Percentiles rank a stretch among this genome's conserved stretches.
Evolutionary conservation across 257 asterid genomes (phyloP).

Genomic region (Knoxia roxburghii): DNA sequence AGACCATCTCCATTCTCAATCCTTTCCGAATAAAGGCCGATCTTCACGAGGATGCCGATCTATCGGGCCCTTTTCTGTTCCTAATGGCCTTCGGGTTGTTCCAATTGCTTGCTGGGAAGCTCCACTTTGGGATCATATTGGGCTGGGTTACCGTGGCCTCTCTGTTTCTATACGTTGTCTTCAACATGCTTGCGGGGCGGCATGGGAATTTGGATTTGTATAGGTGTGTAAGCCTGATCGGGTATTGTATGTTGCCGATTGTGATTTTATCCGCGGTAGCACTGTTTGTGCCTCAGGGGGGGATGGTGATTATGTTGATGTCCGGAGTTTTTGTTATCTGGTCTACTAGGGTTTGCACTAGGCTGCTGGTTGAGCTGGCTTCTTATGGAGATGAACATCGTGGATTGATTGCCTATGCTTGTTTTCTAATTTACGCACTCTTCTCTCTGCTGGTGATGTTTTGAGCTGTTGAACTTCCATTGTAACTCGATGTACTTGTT

Average conservation of each 20-base stretch:
- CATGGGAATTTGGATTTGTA: constrained; percentile 83
- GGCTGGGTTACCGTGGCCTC: constrained; percentile 89
- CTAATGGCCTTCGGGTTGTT: constrained; percentile 84
- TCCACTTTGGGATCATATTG: constrained; percentile 71
- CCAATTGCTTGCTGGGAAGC: constrained; percentile 84
- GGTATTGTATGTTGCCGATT: constrained; percentile 82
- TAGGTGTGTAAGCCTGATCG: constrained; percentile 79
- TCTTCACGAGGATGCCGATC: constrained; percentile 87
- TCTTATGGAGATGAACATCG: constrained; percentile 83
- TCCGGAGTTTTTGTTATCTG: constrained; percentile 67
- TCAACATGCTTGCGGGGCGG: constrained; percentile 83
- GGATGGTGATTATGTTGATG: constrained; percentile 58
- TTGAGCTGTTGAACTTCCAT: constrained; percentile 12
- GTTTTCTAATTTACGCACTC: constrained; percentile 78
- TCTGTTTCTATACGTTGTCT: constrained; percentile 65
- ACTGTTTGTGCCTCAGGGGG: constrained; percentile 79
- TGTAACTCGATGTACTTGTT: neutral
- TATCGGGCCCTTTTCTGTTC: constrained; percentile 80
- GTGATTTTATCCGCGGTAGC: constrained; percentile 76
- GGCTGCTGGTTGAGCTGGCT: constrained; percentile 85
- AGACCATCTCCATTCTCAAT: constrained; percentile 57
- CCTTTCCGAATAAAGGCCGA: constrained; percentile 63
- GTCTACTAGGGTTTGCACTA: constrained; percentile 88
- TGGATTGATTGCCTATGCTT: constrained; percentile 74
- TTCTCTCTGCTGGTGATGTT: constrained; percentile 79